Evolutionary conservation across 176 grass and related monocot species (phyloP), one percentile per base, ranked within the genome.

Genomic region (Stipa capillata): DNA sequence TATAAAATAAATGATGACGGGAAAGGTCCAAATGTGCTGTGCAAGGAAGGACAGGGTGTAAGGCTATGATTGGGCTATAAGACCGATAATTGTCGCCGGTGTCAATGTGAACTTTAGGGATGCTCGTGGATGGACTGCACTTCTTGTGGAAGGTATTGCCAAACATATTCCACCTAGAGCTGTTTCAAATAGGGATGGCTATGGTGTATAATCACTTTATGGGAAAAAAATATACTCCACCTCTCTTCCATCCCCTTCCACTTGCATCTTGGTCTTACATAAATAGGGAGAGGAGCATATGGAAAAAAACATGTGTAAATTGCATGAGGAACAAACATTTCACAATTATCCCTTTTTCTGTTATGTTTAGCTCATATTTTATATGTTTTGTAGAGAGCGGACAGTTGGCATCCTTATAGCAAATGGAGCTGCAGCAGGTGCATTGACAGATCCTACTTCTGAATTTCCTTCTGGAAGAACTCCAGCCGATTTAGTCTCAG

Each of bases 21-120:
- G 39, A 91, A 87, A 77, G 90, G 93, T 21, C 93, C 93, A 37
- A 97, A 89, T 72, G 47, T 93, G 20, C 82, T 86, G 66, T 89
- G 91, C 76, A 84, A 90, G 52, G 93, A 97, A 73, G 88, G 93
- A 55, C 93, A 97, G 65, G 85, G 93, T 74, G 88, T 93, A 76
- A 83, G 90, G 83, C 37, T 97, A 89, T 77, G 85, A 93, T 76
- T 97, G 93, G 88, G 90, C 93, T 56, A 85, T 97, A 62, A 90
- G 75, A 65, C 88, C 90, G 21, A 90, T 81, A 82, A 62, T 91
- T 57, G n/a, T n/a, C n/a, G n/a, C n/a, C n/a, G n/a, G n/a, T n/a
- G n/a, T n/a, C n/a, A n/a, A n/a, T n/a, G n/a, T n/a, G n/a, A n/a
- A n/a, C n/a, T n/a, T n/a, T n/a, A n/a, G n/a, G n/a, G n/a, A n/a